Base-by-base conservation (phyloP, 208 protist species). In the Crithidia expoeki region DNA sequence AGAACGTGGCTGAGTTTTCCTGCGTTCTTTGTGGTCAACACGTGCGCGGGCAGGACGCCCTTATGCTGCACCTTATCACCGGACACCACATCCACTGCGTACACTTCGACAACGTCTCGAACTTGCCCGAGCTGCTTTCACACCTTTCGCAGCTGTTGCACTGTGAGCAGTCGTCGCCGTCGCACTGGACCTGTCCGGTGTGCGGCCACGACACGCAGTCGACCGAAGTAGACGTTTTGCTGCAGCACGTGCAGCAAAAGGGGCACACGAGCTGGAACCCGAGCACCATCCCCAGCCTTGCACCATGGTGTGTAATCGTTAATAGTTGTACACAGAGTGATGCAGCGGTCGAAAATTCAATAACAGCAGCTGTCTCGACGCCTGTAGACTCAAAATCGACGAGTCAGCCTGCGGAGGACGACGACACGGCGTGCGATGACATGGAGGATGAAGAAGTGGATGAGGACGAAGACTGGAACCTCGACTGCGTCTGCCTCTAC, bases 31-130 rank as follows among this genome's bases (percentile, higher is more conserved):
- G 89, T 53, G 21, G 32, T 16, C 63, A 77, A 17, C 68, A 46
- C 25, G 69, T 89, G 1, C 63, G 74, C 1, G 86, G 84, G 4
- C 76, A 90, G 36, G 80, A 89, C 30, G 69, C 64, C 0, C 74
- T 80, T 30, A 84, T 89, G 80, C 78, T 84, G 19, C 89, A 94
- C 72, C 81, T 88, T 38, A 76, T 76, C 21, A 60, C 36, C 1
- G 51, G 55, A 6, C 89, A 95, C 61, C 30, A 72, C 11, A 68
- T 92, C 28, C 58, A 74, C 62, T 64, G 70, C 38, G 55, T 74
- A n/a, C 81, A 88, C 63, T 84, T 87, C 38, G 83, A 86, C 33
- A 77, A 90, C 60, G 74, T 93, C 17, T 70, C 63, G 2, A 79
- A 95, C 58, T 60, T 92, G 0, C 40, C 77, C 38, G 75, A 71